Evolutionary conservation across 169 alveolate genomes (phyloP).

Genomic region (Plasmodium blacklocki): DNA sequence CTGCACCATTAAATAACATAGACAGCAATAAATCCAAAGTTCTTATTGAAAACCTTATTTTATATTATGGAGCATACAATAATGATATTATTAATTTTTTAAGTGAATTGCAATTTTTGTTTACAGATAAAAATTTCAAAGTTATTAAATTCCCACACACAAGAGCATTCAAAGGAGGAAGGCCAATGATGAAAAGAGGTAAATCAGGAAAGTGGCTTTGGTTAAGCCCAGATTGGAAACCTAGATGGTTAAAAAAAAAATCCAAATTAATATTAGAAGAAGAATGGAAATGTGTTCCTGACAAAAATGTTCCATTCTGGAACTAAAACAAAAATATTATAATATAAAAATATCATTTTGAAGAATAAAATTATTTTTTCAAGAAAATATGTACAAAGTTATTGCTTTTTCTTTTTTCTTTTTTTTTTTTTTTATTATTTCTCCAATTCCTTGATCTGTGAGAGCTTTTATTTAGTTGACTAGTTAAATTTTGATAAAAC

Average conservation of each 20-base stretch:
- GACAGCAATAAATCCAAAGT: slow-evolving; percentile 67
- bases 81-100: slow-evolving; percentile 30
- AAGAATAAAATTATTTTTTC: neutral
- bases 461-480: no score
- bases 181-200: slow-evolving; percentile 77
- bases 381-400: neutral
- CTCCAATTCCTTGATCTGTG: no score
- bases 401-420: neutral
- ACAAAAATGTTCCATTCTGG: slow-evolving; percentile 76
- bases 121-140: slow-evolving; percentile 52
- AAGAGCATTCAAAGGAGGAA: slow-evolving; percentile 70
- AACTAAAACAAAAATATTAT: slow-evolving; percentile 11
- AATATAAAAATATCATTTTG: no score
- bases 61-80: slow-evolving; percentile 69
- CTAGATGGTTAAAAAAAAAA: slow-evolving; percentile 71
- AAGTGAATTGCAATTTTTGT: slow-evolving; percentile 51
- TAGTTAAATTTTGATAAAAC: no score
- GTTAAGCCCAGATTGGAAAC: slow-evolving; percentile 78
- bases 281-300: slow-evolving; percentile 75
- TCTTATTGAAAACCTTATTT: slow-evolving; percentile 67
- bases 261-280: slow-evolving; percentile 67
- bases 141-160: slow-evolving; percentile 70
- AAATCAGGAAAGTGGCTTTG: slow-evolving; percentile 77
- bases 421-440: neutral
- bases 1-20: slow-evolving; percentile 40